Evolutionary conservation across 2,329 filamentous ascomycete species (phyloP).

Genomic region (Cytospora schulzeri): DNA sequence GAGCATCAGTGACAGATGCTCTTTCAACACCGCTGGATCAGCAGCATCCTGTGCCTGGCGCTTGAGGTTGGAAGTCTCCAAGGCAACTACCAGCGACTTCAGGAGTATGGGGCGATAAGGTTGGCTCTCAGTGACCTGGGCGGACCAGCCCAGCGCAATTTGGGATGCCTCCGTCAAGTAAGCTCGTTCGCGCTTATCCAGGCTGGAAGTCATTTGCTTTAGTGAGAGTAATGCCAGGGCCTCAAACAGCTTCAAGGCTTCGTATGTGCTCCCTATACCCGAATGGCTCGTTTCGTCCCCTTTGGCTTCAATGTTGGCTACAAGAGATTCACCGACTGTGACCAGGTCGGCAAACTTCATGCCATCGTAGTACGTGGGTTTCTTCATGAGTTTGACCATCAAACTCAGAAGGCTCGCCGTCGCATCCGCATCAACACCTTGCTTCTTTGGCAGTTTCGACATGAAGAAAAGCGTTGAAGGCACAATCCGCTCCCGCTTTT

Average conservation of each 20-base stretch:
- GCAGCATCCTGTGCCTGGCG: slow-evolving; percentile 5
- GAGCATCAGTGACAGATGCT: slow-evolving; percentile 7
- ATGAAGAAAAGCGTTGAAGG: slow-evolving; percentile 35
- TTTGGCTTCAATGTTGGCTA: slow-evolving; percentile 6
- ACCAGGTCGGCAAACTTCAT: slow-evolving; percentile 46
- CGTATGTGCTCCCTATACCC: slow-evolving; percentile 6
- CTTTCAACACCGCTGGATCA: slow-evolving; percentile 2
- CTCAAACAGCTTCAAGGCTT: slow-evolving; percentile 22
- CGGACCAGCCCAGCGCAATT: slow-evolving; percentile 11
- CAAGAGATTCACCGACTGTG: slow-evolving; percentile 33
- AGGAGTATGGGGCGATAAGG: slow-evolving; percentile 18
- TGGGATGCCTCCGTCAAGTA: slow-evolving; percentile 26
- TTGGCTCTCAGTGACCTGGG: slow-evolving; percentile 1
- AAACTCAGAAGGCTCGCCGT: slow-evolving; percentile 46
- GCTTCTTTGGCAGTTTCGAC: slow-evolving; percentile 31
- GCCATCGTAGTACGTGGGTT: slow-evolving; percentile 54
- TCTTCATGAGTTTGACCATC: slow-evolving; percentile 51
- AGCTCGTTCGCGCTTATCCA: slow-evolving; percentile 28
- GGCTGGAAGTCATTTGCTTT: slow-evolving; percentile 28
- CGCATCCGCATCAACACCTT: slow-evolving; percentile 3
- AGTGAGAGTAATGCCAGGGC: slow-evolving; percentile 20
- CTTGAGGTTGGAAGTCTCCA: slow-evolving; percentile 12
- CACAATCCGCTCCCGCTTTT: slow-evolving; percentile 49
- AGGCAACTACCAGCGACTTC: slow-evolving; percentile 14
- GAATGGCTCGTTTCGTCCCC: no score